These are phyloP conservation scores for Cryptococcus sp. DNA, from an alignment of 1,284 basidiomycete species.

Conservation along the genomic window DNA sequence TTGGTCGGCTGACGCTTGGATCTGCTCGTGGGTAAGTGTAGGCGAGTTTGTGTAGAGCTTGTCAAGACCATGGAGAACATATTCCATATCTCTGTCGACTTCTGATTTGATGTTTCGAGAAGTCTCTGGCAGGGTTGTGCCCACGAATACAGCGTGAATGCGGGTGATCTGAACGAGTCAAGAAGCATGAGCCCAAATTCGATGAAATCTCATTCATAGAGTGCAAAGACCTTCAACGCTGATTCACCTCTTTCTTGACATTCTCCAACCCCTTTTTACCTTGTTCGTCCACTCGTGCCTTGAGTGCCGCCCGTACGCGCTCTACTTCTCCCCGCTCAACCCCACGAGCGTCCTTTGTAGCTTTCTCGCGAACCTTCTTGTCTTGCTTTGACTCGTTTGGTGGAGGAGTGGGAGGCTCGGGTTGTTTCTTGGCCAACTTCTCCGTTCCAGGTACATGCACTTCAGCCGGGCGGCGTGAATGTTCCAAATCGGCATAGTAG, in stretches of 20 bases:
- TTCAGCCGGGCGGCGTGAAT: slow-evolving; percentile 19
- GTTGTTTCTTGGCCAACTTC: slow-evolving; percentile 21
- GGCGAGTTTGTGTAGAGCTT: slow-evolving; percentile 45
- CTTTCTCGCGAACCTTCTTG: slow-evolving; percentile 10
- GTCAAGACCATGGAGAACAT: slow-evolving; percentile 45
- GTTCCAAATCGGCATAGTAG: slow-evolving; percentile 17
- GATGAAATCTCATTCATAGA: slow-evolving; percentile 1
- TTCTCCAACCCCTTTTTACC: slow-evolving; percentile 32
- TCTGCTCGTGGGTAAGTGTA: slow-evolving; percentile 37
- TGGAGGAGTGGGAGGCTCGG: slow-evolving; percentile 7
- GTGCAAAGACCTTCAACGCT: slow-evolving; percentile 9
- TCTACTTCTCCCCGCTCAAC: slow-evolving; percentile 25
- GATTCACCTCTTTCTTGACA: slow-evolving; percentile 36
- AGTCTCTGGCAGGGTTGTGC: slow-evolving; percentile 26
- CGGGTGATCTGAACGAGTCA: slow-evolving; percentile 6
- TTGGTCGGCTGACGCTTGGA: slow-evolving; percentile 33
- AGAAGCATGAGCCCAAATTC: slow-evolving; percentile 5
- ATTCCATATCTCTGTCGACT: slow-evolving; percentile 41
- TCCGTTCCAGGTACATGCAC: slow-evolving; percentile 17
- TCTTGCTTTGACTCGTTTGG: slow-evolving; percentile 9
- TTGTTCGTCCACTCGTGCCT: slow-evolving; percentile 33
- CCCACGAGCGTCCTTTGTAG: slow-evolving; percentile 14
- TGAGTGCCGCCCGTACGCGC: slow-evolving; percentile 21
- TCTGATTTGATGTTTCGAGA: slow-evolving; percentile 22
- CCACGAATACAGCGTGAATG: slow-evolving; percentile 19